Base-by-base conservation (phyloP, 257 asterid species). In the Ligustrum vulgare region DNA sequence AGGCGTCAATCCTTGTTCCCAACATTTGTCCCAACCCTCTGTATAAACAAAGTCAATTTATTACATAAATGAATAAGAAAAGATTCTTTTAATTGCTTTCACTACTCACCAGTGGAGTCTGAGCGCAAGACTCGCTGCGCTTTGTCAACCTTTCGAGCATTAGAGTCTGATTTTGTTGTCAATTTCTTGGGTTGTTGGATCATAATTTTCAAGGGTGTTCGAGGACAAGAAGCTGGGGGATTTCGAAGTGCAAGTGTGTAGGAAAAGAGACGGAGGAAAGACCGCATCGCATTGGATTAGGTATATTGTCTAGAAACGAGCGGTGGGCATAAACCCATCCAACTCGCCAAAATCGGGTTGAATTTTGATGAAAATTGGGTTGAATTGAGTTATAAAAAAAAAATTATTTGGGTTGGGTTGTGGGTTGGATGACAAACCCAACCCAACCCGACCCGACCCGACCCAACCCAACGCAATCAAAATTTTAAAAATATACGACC, bases 1-100 rank as follows among this genome's bases (percentile, higher is more conserved):
- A 28, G 98, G 97, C 62, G 97, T 93, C 83, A 93, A 23, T 67
- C 86, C 94, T 79, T 87, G 79, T 80, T 87, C 87, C 94, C 93
- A 93, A 80, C 93, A 91, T 72, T 84, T 85, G 37, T 91, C 93
- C 97, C 98, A 93, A 34, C 91, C 91, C 64, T 80, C 98, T 85
- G 80, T 67, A 84, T 25, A 60, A 49, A 54, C 64, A 58, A 68
- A 56, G 6, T 64, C 2, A 22, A 36, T 2, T 0, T 51, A 28
- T 72, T 43, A 12, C 33, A 36, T 5, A 25, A 62, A 23, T 25
- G 51, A 66, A 67, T 32, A 6, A 13, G 32, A 20, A 28, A 75
- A 54, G 1, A 41, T 54, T 36, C 22, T 47, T 39, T 28, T 31
- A 1, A n/a, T n/a, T n/a, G n/a, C n/a, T 25, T 1, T 20, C 10